Evolutionary conservation across 225 moss, liverwort and hornwort genomes (phyloP), one percentile per base, ranked within the genome.

Genomic region (Physcomitrium patens): DNA sequence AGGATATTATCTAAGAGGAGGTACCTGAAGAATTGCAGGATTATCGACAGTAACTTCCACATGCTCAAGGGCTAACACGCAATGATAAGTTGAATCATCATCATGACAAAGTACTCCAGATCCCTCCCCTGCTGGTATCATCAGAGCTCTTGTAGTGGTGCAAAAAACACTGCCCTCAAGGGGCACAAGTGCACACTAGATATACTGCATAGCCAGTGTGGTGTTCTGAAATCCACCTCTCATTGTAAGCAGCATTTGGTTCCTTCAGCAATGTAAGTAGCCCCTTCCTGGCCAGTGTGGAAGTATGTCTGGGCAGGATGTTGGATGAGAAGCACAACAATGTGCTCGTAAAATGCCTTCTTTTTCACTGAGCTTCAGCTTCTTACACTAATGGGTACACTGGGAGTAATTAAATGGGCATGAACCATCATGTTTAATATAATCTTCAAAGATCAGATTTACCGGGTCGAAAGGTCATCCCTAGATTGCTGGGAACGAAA

Each of bases 401-500:
- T 55, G 20, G 27, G 27, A 57, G n/a, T n/a, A n/a, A 48, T 17
- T 60, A 59, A 55, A 65, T 45, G 72, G 51, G 51, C 50, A 63
- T 63, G 60, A 73, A 73, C 52, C 8, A 54, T 65, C 56, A 65
- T 16, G 63, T 48, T 42, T 27, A 9, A 69, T 16, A 53, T 10
- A 52, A 60, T 23, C 53, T 23, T 76, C 66, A 82, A 58, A 69
- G 73, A 48, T 86, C 81, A 58, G 54, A 73, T 75, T 86, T 86
- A 44, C 83, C 83, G 53, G 85, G 82, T 71, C 84, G 84, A 37
- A 37, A 7, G 4, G 31, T 7, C 31, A 4, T 37, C 31, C 31
- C 31, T 51, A 90, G 70, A 76, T 71, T 82, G 58, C 74, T 84
- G 68, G 83, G 76, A 52, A 99, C 95, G 72, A 99, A 99, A 67